Conservation (phyloP, 2,329 filamentous ascomycete genomes). For the Aspergillus sp. region DNA sequence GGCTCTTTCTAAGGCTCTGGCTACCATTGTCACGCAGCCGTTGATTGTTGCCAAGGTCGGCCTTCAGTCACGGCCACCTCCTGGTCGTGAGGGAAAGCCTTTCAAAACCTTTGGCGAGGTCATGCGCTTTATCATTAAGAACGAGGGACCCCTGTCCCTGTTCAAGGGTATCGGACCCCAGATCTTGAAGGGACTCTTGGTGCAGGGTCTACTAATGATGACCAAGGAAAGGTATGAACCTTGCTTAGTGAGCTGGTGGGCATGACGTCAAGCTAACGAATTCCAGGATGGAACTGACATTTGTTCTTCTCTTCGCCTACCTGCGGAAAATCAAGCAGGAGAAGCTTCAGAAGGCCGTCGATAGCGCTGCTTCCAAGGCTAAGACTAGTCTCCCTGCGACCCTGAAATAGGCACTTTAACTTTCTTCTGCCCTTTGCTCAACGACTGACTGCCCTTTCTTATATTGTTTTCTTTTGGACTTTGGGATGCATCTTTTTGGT, state of each 20-base stretch:
- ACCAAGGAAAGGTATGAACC: constrained; percentile 79
- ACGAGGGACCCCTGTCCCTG: constrained; percentile 78
- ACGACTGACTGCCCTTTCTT: not conserved
- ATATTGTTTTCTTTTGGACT: constrained; percentile 6
- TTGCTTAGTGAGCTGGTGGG: not conserved
- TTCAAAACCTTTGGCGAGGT: constrained; percentile 94
- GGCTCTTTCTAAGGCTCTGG: constrained; percentile 86
- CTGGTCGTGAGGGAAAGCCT: constrained; percentile 78
- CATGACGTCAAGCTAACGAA: constrained; percentile 10
- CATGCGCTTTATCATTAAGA: constrained; percentile 87
- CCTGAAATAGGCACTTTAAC: constrained; percentile 41
- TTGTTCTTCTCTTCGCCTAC: constrained; percentile 82
- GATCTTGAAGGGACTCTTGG: constrained; percentile 85
- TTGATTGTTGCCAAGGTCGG: constrained; percentile 98
- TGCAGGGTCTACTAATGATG: constrained; percentile 98
- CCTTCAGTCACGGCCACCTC: constrained; percentile 87
- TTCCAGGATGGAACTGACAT: constrained; percentile 77
- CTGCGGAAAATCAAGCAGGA: constrained; percentile 68
- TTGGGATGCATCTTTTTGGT: constrained; percentile 3
- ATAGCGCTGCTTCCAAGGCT: constrained; percentile 62
- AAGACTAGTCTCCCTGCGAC: constrained; percentile 52
- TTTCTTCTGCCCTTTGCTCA: not conserved
- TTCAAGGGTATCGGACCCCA: constrained; percentile 98
- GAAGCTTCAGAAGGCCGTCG: constrained; percentile 67
- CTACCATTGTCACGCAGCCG: constrained; percentile 89